phyloP scores from a whole-genome alignment of 148 eudicot genomes.

The Camellia granthamiana region DNA sequence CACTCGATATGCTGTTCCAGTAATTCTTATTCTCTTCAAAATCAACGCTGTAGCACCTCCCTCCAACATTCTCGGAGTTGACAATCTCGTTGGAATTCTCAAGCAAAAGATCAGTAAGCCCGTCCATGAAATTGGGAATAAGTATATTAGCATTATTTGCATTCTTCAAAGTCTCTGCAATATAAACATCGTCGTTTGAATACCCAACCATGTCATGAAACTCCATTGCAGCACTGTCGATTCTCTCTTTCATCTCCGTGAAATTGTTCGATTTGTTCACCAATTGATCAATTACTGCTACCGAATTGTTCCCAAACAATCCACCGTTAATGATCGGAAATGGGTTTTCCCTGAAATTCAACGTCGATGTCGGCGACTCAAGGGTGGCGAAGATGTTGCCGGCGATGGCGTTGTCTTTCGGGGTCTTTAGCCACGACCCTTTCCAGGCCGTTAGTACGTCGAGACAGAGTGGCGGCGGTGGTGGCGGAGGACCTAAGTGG shows the following conservation, averaged over 20 bases:
- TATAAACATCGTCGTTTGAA: too few relatives aligned
- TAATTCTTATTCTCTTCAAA: conserved; percentile 15
- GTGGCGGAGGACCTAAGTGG: neutral
- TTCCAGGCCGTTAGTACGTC: conserved; percentile 33
- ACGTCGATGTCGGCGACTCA: neutral
- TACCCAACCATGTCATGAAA: neutral
- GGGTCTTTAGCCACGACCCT: conserved; percentile 12
- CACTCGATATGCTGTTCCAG: conserved; percentile 2
- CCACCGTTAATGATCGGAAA: neutral
- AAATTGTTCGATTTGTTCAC: neutral
- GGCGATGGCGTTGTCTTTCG: neutral
- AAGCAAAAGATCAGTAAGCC: neutral
- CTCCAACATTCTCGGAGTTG: neutral
- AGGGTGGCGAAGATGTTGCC: neutral
- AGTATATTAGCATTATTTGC: neutral
- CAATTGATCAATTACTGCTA: too few relatives aligned
- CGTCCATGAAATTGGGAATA: conserved; percentile 8
- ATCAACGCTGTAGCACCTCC: neutral
- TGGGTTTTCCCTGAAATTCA: neutral
- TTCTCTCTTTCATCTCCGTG: neutral
- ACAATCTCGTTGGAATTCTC: neutral
- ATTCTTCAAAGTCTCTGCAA: too few relatives aligned
- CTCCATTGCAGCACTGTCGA: neutral
- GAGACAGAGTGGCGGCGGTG: conserved; percentile 21
- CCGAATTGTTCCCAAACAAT: neutral